Percentiles rank a stretch among this genome's conserved stretches.
These are phyloP conservation scores for Apiotrichum veenhuisii DNA, from an alignment of 1,284 basidiomycete species.

Conservation along the genomic window DNA sequence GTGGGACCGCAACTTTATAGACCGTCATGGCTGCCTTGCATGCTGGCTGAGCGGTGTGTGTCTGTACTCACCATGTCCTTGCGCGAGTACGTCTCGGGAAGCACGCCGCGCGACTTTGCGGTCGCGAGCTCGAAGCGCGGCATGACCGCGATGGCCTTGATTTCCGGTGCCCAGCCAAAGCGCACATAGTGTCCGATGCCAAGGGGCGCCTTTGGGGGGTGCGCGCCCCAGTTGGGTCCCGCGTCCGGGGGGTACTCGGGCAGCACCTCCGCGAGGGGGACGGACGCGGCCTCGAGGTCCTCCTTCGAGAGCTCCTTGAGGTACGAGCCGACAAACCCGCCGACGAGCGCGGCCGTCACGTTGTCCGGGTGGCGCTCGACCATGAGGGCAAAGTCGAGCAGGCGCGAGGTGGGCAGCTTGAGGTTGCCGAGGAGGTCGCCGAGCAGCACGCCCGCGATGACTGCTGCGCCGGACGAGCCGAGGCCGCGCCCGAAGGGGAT, in stretches of 20 bases:
- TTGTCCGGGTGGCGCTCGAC: slow-evolving; percentile 99
- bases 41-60: too few species aligned
- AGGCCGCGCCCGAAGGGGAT: slow-evolving; percentile 97
- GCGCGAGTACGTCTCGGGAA: slow-evolving; percentile 78
- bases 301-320: slow-evolving; percentile 74
- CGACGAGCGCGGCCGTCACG: slow-evolving; percentile 93
- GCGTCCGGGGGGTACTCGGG: slow-evolving; percentile 95
- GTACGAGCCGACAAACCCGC: slow-evolving; percentile 98
- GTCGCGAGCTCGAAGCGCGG: slow-evolving; percentile 96
- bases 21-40: too few species aligned
- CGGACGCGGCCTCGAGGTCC: slow-evolving; percentile 71
- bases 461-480: slow-evolving; percentile 95
- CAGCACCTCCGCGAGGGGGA: slow-evolving; percentile 92
- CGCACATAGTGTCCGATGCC: slow-evolving; percentile 94
- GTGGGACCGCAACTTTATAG: too few species aligned
- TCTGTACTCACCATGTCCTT: slow-evolving; percentile 75
- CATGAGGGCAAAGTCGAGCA: slow-evolving; percentile 97
- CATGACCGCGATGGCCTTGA: slow-evolving; percentile 92
- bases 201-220: slow-evolving; percentile 80
- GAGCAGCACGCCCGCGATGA: slow-evolving; percentile 91
- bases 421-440: slow-evolving; percentile 78
- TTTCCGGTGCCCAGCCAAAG: slow-evolving; percentile 80
- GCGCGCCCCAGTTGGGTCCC: slow-evolving; percentile 79
- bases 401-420: slow-evolving; percentile 63
- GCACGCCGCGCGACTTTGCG: slow-evolving; percentile 83